Conservation (phyloP, 139 green algal genomes). For the Chlorella sp. region DNA sequence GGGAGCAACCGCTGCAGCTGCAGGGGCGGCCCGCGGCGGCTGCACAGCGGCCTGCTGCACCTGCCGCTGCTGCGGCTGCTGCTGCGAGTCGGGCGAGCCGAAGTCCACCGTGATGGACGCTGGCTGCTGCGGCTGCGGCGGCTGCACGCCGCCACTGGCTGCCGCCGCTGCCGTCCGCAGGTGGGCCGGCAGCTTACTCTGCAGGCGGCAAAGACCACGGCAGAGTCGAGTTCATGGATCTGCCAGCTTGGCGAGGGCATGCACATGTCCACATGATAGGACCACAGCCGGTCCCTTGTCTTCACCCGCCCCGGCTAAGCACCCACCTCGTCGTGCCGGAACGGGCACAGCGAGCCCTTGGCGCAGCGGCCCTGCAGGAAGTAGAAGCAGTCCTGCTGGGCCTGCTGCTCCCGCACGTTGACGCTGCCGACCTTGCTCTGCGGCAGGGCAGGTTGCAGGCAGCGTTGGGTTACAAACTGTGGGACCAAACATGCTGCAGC, state of each 20-base stretch:
- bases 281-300: too few species aligned
- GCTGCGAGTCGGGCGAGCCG: not conserved
- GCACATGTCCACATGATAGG: not conserved
- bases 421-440: conserved; percentile 20
- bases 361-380: conserved; percentile 24
- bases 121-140: not conserved
- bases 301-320: too few species aligned
- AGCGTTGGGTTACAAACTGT: not conserved
- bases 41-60: not conserved
- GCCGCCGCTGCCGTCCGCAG: not conserved
- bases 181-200: conserved; percentile 8
- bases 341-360: conserved; percentile 39
- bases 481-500: not conserved
- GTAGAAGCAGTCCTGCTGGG: conserved; percentile 20
- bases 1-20: not conserved
- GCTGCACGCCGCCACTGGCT: not conserved
- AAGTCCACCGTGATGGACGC: conserved; percentile 11
- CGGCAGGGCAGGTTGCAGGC: not conserved
- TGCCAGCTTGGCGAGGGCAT: not conserved
- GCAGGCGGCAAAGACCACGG: not conserved
- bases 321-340: conserved; percentile 31
- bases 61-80: not conserved
- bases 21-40: not conserved
- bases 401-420: conserved; percentile 14
- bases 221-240: not conserved